A percentile compares a stretch with the other conserved stretches of the same genome.
Conservation (phyloP, 352 stramenopile species). For the Pythium phragmiticola region DNA sequence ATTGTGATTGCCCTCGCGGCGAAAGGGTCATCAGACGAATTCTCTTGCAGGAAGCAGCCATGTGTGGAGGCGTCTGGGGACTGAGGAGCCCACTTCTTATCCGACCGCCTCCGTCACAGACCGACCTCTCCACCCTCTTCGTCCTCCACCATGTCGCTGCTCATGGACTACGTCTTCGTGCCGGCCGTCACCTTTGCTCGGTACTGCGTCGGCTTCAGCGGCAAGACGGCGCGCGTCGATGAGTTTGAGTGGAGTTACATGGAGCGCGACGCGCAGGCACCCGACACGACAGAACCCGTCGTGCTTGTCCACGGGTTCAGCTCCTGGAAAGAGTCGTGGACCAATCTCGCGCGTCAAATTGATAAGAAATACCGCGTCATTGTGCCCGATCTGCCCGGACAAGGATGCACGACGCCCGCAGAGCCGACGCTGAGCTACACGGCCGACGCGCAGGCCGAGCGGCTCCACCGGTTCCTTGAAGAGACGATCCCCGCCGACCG, state of each 20-base stretch:
- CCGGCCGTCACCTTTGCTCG: slow-evolving; percentile 45
- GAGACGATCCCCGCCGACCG: slow-evolving; percentile 41
- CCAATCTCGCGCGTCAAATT: slow-evolving; percentile 44
- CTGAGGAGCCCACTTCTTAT: neutral
- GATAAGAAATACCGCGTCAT: slow-evolving; percentile 60
- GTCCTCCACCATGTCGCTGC: slow-evolving; percentile 27
- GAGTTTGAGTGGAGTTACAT: slow-evolving; percentile 78
- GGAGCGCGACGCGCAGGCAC: slow-evolving; percentile 42
- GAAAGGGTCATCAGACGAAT: neutral
- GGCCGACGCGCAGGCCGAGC: slow-evolving; percentile 47
- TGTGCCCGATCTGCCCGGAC: slow-evolving; percentile 74
- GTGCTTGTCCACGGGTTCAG: slow-evolving; percentile 77
- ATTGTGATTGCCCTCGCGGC: neutral
- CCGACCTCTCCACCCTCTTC: neutral
- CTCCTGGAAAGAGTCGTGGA: slow-evolving; percentile 68
- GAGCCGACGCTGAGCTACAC: slow-evolving; percentile 50
- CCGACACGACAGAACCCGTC: slow-evolving; percentile 45
- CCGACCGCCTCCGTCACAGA: neutral
- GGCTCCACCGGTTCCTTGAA: slow-evolving; percentile 61
- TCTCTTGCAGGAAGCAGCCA: neutral
- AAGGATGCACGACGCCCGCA: slow-evolving; percentile 54
- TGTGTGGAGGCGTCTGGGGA: neutral
- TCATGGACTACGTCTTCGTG: slow-evolving; percentile 33
- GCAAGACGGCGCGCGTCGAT: slow-evolving; percentile 43
- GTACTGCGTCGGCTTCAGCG: slow-evolving; percentile 52